Evolutionary conservation across 2,329 filamentous ascomycete genomes (phyloP).

Genomic region (Microdochium nivale): DNA sequence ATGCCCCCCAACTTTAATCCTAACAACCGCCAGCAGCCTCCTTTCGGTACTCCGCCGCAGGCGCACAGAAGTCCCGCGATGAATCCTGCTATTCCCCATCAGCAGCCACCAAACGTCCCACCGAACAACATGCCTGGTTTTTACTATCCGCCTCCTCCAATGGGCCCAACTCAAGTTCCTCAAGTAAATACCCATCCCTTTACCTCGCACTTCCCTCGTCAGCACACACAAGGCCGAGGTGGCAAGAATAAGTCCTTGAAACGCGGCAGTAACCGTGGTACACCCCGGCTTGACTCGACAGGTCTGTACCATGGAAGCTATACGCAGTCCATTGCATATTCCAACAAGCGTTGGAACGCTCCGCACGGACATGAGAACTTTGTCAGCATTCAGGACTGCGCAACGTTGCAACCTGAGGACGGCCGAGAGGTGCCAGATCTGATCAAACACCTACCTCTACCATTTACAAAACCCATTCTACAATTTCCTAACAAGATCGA

Average conservation of each 20-base stretch:
- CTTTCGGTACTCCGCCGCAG: constrained; percentile 34
- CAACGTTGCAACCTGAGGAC: background rate
- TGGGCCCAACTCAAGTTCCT: constrained; percentile 50
- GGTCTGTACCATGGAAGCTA: constrained; percentile 24
- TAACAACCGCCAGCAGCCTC: constrained; percentile 27
- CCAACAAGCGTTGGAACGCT: background rate
- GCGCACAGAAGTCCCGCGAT: constrained; percentile 32
- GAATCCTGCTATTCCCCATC: constrained; percentile 45
- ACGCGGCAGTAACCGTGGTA: constrained; percentile 36
- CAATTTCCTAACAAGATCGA: constrained; percentile 13
- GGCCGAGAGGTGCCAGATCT: constrained; percentile 1
- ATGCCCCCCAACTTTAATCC: constrained; percentile 33
- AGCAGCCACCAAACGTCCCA: constrained; percentile 56
- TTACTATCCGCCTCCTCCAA: constrained; percentile 48
- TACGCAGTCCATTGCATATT: background rate
- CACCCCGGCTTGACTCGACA: constrained; percentile 29
- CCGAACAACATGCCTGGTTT: constrained; percentile 53
- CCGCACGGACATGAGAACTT: constrained; percentile 6
- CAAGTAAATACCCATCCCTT: constrained; percentile 47
- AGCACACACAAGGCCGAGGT: constrained; percentile 28
- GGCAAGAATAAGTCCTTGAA: constrained; percentile 32
- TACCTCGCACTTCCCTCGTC: constrained; percentile 14
- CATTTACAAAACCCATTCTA: constrained; percentile 12
- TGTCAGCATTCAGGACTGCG: constrained; percentile 1
- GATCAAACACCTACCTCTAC: constrained; percentile 18